A percentile compares a stretch with the other conserved stretches of the same genome.
phyloP scores from a whole-genome alignment of 768 basidiomycete species.

The Amanita pseudoporphyria region DNA sequence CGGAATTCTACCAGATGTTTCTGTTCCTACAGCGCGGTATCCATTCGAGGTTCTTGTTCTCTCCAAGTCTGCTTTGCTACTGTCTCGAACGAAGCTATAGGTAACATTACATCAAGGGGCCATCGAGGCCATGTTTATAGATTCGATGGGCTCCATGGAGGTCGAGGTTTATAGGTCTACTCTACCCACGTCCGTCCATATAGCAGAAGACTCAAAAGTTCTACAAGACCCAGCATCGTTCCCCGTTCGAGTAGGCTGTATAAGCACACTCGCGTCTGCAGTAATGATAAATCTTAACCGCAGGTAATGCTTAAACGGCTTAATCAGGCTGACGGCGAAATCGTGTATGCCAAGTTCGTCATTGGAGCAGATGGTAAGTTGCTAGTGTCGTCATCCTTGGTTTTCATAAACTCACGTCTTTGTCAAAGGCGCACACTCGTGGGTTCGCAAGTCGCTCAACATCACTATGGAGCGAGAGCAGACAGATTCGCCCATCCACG shows the following conservation, averaged over 20 bases:
- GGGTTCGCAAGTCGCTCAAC: slow-evolving; percentile 61
- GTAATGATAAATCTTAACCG: not conserved
- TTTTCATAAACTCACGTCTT: slow-evolving; percentile 1
- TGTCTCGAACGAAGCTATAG: slow-evolving; percentile 18
- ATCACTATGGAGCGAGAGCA: slow-evolving; percentile 75
- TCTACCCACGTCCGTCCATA: slow-evolving; percentile 36
- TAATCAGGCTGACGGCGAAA: slow-evolving; percentile 32
- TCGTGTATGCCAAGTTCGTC: slow-evolving; percentile 64
- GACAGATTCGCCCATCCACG: too few relatives aligned
- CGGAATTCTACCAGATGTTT: slow-evolving; percentile 53
- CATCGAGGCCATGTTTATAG: slow-evolving; percentile 49
- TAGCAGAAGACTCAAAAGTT: slow-evolving; percentile 30
- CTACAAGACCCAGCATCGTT: slow-evolving; percentile 30
- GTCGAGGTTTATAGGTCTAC: slow-evolving; percentile 42
- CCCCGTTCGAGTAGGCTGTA: slow-evolving; percentile 30
- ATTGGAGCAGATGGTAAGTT: slow-evolving; percentile 63
- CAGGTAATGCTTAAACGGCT: slow-evolving; percentile 39
- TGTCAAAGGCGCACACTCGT: slow-evolving; percentile 66
- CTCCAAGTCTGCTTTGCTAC: not conserved
- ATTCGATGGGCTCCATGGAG: slow-evolving; percentile 39
- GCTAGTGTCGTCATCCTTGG: not conserved
- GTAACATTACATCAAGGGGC: slow-evolving; percentile 54
- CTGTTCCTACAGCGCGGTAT: slow-evolving; percentile 54
- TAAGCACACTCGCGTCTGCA: too few relatives aligned
- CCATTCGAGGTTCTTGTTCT: slow-evolving; percentile 50